Evolutionary conservation across 2,329 filamentous ascomycete genomes (phyloP), one percentile per base, ranked within the genome.

Genomic region (Falciphora oryzae): DNA sequence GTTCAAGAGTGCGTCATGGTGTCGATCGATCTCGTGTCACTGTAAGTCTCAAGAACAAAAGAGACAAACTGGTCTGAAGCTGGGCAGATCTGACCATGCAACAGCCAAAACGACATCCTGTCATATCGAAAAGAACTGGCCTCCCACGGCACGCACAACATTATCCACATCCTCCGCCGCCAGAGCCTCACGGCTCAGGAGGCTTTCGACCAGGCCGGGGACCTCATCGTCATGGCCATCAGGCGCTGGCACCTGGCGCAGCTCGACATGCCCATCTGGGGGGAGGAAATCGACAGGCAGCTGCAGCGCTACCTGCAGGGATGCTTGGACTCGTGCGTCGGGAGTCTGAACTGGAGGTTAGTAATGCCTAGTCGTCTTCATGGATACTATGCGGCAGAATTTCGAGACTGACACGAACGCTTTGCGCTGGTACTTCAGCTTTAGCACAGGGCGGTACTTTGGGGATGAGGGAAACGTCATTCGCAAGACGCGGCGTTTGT

Each of bases 321-420:
- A 25, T 62, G 38, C 18, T 13, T 62, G 38, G n/a, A 53, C 27
- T 62, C 25, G 35, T 62, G 60, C 38, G 3, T 62, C 27, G 60
- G 38, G 14, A 62, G 60, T n/a, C 32, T 62, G 25, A 62, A 62
- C 38, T 62, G 60, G 60, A 62, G 60, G 60, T 62, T 22, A 53
- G 60, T 62, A 13, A 1, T 35, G 14, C 4, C 44, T 44, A 2
- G 0, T 27, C 10, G 35, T 10, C n/a, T 11, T n/a, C 35, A 8
- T 53, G 14, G 59, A 44, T 16, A 35, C 16, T 25, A 28, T 14
- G 11, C 18, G 25, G 13, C 35, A 53, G 5, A 7, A 18, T 18
- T n/a, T n/a, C 6, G 29, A 35, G 11, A 32, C 58, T 60, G 16
- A 60, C 31, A 60, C 31, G 14, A 14, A 11, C 58, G 29, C 18